Base-by-base conservation (phyloP, 306 rosid genomes). In the Hippophae tibetana region DNA sequence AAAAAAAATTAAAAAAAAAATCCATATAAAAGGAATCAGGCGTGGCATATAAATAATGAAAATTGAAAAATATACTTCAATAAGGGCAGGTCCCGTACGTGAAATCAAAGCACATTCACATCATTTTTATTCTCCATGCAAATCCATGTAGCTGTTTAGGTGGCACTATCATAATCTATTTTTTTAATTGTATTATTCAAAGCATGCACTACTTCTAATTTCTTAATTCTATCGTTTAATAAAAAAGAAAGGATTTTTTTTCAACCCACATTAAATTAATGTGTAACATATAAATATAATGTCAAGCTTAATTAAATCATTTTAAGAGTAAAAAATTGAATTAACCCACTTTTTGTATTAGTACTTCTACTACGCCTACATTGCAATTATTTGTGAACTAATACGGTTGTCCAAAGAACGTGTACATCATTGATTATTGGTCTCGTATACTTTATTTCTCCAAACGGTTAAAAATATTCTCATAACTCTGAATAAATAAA, bases 1-100 rank as follows among this genome's bases (percentile, higher is more conserved):
- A 64, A 46, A 70, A 57, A 68, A 61, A 64, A 62, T 54, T 43
- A 44, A 10, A 70, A 58, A 64, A 70, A 57, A 54, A 61, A 18
- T 18, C 23, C 38, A 31, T 31, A 31, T 2, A 81, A 58, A 76
- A 74, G 70, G 77, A 78, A 81, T 73, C 78, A 81, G 82, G 90
- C 90, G 86, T 86, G 88, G 79, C 80, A 71, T 64, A 64, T 66
- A 83, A 67, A 86, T 79, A 86, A 83, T 83, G 83, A 31, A 83
- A 81, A 86, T 79, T 74, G 83, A 31, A 83, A 81, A 86, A 81
- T 74, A 83, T 81, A 87, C 87, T 74, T 74, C 81, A 83, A 79
- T 83, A 74, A 56, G 85, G 84, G 89, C 79, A 52, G 75, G 70
- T 44, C 66, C 78, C 80, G 77, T 86, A 78, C 81, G 80, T 78